Base-by-base conservation (phyloP, 768 basidiomycete genomes). In the Kwoniella newhampshirensis region DNA sequence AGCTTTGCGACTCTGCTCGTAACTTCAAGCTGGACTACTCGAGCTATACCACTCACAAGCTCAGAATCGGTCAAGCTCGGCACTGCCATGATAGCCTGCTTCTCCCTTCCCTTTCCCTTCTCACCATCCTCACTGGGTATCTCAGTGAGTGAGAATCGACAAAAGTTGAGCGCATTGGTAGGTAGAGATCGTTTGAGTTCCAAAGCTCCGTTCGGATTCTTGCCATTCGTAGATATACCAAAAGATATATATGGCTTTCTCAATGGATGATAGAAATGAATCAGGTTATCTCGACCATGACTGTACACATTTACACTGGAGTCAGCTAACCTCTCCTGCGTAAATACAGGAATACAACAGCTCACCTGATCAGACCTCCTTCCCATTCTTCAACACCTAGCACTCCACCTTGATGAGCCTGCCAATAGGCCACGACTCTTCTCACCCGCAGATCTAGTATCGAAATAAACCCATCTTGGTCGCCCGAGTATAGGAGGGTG, bases 141-240 rank as follows among this genome's bases (percentile, higher is more conserved):
- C 67, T 74, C 35, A 87, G 55, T 71, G 2, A 97, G 78, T 6
- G 89, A 87, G 76, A 96, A 92, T 1, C 87, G 84, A 76, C 94
- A 98, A 74, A 87, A 97, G 70, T 94, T 96, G 53, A 98, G 81
- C 1, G 94, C 86, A 71, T 99, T 99, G 57, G 93, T 86, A 67
- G 91, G 88, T 74, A 98, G 77, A 0, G 87, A 87, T 65, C 86
- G 87, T 11, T 77, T 71, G 3, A 88, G 73, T 6, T 54, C 18
- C 35, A 43, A n/a, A 32, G 13, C 54, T 54, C 2, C 23, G 40
- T 40, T 26, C 41, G 27, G 55, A 57, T 30, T 35, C 15, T 26
- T 35, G 32, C 4, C 8, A 26, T 2, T n/a, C 27, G 27, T 25
- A 32, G 7, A 20, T 12, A 52, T 18, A 11, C 54, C 46, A 12